phyloP scores from a whole-genome alignment of 306 rosid genomes.

The Mucuna pruriens region DNA sequence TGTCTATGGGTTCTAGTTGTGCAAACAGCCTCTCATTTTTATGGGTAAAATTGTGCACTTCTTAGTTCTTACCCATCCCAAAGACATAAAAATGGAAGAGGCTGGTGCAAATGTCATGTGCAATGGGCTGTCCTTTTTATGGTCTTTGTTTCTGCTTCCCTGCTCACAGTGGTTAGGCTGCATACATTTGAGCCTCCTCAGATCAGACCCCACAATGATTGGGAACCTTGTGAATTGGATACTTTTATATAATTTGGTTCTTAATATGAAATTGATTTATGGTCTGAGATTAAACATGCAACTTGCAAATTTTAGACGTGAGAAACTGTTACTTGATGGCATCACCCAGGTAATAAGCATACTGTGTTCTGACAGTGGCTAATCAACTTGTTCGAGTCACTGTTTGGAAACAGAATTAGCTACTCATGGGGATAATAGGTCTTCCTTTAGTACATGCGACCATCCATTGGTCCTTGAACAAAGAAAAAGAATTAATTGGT shows the following conservation, averaged over 20 bases:
- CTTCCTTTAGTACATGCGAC: not conserved
- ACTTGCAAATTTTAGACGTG: not conserved
- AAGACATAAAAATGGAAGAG: not conserved
- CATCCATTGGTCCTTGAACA: not conserved
- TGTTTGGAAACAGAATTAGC: not conserved
- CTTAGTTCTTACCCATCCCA: slow-evolving; percentile 14
- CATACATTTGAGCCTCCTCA: not conserved
- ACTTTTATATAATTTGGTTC: not conserved
- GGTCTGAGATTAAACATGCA: not conserved
- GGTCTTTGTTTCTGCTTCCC: not conserved
- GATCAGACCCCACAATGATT: not conserved
- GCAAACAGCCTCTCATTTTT: not conserved
- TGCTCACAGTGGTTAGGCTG: not conserved
- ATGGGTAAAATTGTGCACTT: not conserved
- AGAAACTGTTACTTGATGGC: slow-evolving; percentile 11
- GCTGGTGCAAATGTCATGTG: too few relatives aligned
- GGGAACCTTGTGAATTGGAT: not conserved
- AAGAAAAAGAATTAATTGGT: not conserved
- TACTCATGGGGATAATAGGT: not conserved
- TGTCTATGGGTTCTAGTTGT: not conserved
- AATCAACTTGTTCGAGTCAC: not conserved
- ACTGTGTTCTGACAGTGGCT: not conserved
- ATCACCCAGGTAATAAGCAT: not conserved
- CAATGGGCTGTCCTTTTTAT: not conserved
- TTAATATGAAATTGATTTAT: slow-evolving; percentile 7